Percentiles rank a stretch among this genome's conserved stretches.
Evolutionary conservation across 2,329 filamentous ascomycete species (phyloP).

Genomic region (Trichoderma asperellum): DNA sequence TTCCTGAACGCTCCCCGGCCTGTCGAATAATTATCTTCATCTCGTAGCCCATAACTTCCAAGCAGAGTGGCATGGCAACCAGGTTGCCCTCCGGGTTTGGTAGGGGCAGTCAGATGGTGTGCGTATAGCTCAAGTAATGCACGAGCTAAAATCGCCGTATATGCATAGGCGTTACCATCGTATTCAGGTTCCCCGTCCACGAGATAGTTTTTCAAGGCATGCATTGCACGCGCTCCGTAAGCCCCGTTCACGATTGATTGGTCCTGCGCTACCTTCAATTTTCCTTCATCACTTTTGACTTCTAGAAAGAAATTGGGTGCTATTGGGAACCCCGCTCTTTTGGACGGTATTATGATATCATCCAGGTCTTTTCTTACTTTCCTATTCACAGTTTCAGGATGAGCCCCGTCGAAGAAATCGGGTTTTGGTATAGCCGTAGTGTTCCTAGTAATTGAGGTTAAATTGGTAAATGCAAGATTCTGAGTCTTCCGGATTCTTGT

Average conservation of each 20-base stretch:
- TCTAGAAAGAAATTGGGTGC: neutral
- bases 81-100: neutral
- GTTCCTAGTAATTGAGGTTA: neutral
- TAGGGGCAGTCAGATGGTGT: neutral
- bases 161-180: neutral
- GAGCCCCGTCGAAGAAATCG: neutral
- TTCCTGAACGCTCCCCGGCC: neutral
- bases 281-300: neutral
- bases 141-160: neutral
- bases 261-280: neutral
- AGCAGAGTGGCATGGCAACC: neutral
- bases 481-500: constrained; percentile 19
- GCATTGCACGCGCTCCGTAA: neutral
- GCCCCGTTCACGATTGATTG: neutral
- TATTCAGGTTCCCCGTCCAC: neutral
- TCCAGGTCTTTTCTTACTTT: neutral
- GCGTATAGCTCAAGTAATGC: neutral
- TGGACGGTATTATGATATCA: neutral
- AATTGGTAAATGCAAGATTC: constrained; percentile 4
- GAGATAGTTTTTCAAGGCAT: neutral
- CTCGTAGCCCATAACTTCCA: neutral
- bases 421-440: neutral
- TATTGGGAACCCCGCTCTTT: neutral
- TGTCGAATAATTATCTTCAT: neutral
- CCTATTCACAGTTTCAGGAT: neutral